Evolutionary conservation across 2,329 filamentous ascomycete species (phyloP), one percentile per base, ranked within the genome.

Genomic region (Raffaelea arxii): DNA sequence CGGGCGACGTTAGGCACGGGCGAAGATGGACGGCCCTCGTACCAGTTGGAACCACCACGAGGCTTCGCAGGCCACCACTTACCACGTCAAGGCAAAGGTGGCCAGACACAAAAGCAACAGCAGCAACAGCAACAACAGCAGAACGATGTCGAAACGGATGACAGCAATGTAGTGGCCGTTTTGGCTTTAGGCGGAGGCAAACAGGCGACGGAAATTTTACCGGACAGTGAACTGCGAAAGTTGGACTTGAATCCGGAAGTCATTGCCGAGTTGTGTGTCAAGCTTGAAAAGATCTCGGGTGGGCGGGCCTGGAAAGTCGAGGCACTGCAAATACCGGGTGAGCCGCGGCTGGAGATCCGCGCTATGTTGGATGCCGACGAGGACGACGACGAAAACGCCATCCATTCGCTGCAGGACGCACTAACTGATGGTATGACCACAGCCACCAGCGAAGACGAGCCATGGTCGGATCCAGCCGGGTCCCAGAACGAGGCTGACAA

Each of bases 231-330:
- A 51, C 68, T 94, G 32, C 76, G 80, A 57, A 75, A 78, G 55
- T 65, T 86, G 39, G 78, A 84, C 14, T 68, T 91, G 25, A 75
- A 82, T 46, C 75, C 76, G 0, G 74, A 82, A 41, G 72, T 81
- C 38, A 71, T 94, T 3, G 80, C 90, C 55, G 71, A 80, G 40
- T 69, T 94, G 59, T 76, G 76, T 56, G 73, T 80, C 51, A 71
- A 86, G 58, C 64, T 94, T 48, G 73, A 85, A 59, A 75, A 79
- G 55, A 59, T 85, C 36, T 86, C 86, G 0, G 77, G 80, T 3
- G 79, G 82, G 7, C 77, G 80, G 53, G 79, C 80, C 16, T 95
- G 89, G 88, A 84, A 81, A 56, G 68, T 95, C 49, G 86, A 92
- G 62, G 71, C 92, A 14, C 77, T 92, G 1, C 84, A 92, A 56